Conservation (phyloP, 73 alveolate species). For the Paramecium pentaurelia region DNA sequence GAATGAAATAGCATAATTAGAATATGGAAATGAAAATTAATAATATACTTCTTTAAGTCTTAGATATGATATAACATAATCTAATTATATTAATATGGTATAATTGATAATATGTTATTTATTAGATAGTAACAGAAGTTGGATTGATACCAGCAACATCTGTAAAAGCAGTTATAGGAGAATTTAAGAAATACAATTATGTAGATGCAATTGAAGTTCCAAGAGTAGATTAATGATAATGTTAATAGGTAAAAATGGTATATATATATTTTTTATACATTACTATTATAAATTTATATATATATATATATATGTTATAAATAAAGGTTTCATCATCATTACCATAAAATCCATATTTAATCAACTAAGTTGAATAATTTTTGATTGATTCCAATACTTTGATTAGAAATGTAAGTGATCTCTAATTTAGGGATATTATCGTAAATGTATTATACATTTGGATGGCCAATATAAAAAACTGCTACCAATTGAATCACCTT, state of each 20-base stretch:
- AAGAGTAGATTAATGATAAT: not conserved
- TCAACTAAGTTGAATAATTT: not conserved
- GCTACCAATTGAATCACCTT: not conserved
- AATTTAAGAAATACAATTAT: constrained; percentile 44
- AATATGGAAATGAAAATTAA: not conserved
- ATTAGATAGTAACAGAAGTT: constrained; percentile 48
- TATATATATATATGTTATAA: not conserved
- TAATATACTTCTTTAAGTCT: constrained; percentile 33
- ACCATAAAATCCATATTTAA: not conserved
- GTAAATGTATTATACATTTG: not conserved
- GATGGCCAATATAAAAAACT: constrained; percentile 5
- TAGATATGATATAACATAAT: constrained; percentile 55
- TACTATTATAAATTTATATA: not conserved
- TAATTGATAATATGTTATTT: not conserved
- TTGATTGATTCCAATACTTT: not conserved
- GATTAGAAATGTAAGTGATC: not conserved
- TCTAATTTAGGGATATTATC: not conserved
- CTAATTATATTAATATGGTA: constrained; percentile 55
- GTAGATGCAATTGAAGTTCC: constrained; percentile 61
- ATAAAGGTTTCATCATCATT: not conserved
- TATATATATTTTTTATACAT: not conserved
- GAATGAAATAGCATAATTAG: constrained; percentile 44
- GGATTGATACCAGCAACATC: constrained; percentile 61
- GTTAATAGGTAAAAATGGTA: not conserved
- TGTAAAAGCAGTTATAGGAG: constrained; percentile 53